Base-by-base conservation (phyloP, 2,329 filamentous ascomycete species). In the Lecanoromycetidae sp. region DNA sequence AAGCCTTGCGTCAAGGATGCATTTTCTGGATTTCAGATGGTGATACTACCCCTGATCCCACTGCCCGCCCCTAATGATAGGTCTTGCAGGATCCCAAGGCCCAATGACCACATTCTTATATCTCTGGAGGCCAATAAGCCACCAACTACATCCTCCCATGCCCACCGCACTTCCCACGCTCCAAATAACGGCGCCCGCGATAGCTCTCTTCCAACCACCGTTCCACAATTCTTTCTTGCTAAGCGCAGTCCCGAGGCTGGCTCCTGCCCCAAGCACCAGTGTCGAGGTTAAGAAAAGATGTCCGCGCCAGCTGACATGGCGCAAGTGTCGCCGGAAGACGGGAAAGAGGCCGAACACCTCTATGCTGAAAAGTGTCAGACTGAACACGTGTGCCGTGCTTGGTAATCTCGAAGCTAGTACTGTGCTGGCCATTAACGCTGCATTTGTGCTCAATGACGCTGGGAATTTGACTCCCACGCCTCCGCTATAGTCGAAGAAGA, bases 51-150 rank as follows among this genome's bases (percentile, higher is more conserved):
- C 15, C 22, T 37, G 57, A 19, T 57, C 54, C 49, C 70, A 69
- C 68, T 68, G 71, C 34, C 82, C 80, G 58, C 81, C 80, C 59
- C 87, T 79, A 53, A 91, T 88, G 47, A 91, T 77, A 8, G 91
- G 91, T 60, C 88, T 75, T 5, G 91, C 91, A 17, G 90, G 88
- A 67, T 98, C 91, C 91, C 91, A 98, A 1, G 91, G 91, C 35
- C 91, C 91, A 60, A 88, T 86, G 56, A 98, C 95, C 66, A 96
- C 91, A 63, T 96, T 96, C 71, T 98, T 98, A 67, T 96, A 98
- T 68, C 94, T 90, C 66, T 98, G 91, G 63, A 98, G 65, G 7
- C 87, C 85, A 59, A 98, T 96, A 53, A 98, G 68, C 88, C 91
- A 96, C 90, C 88, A 96, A 61, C 87, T 94, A 63, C 88, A 95